These are phyloP conservation scores for Helotiales sp. DNA, from an alignment of 2,329 filamentous ascomycete genomes.

Conservation along the genomic window DNA sequence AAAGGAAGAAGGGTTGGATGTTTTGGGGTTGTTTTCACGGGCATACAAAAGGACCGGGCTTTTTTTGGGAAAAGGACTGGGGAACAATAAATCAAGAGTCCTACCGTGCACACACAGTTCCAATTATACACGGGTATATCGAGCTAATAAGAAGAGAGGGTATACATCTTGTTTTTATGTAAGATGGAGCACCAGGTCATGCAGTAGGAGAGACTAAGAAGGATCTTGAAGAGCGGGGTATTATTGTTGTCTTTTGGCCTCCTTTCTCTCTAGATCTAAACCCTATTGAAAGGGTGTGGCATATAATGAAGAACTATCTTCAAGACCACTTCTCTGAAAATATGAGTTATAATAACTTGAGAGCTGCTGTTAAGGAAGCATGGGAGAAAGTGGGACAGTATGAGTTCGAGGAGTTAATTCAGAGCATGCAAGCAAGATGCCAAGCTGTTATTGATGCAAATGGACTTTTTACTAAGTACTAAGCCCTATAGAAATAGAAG, in stretches of 20 bases:
- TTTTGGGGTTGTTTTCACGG: slow-evolving; percentile 16
- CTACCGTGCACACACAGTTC: slow-evolving; percentile 1
- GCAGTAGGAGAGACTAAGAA: slow-evolving; percentile 5
- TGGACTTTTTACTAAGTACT: slow-evolving; percentile 8
- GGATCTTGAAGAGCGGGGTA: slow-evolving; percentile 3
- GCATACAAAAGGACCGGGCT: slow-evolving; percentile 10
- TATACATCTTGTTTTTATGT: slow-evolving; percentile 1
- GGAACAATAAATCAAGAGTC: slow-evolving; percentile 3
- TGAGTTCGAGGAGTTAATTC: slow-evolving; percentile 13
- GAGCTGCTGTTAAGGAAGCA: slow-evolving; percentile 1
- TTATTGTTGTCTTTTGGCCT: slow-evolving; percentile 17
- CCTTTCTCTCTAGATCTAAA: slow-evolving; percentile 16
- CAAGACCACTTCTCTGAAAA: slow-evolving; percentile 12
- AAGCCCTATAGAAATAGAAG: too few species aligned
- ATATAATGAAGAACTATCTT: slow-evolving; percentile 20
- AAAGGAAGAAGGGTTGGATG: slow-evolving; percentile 16
- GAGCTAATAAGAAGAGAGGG: not conserved
- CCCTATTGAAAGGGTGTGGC: slow-evolving; percentile 14
- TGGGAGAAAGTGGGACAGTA: slow-evolving; percentile 6
- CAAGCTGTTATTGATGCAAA: slow-evolving; percentile 9
- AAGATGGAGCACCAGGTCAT: slow-evolving; percentile 3
- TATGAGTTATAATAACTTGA: not conserved
- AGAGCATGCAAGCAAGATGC: slow-evolving; percentile 1
- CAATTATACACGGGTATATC: slow-evolving; percentile 5
- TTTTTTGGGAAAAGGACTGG: slow-evolving; percentile 31